Base-by-base conservation (phyloP, 306 rosid genomes). In the Vigna mungo region DNA sequence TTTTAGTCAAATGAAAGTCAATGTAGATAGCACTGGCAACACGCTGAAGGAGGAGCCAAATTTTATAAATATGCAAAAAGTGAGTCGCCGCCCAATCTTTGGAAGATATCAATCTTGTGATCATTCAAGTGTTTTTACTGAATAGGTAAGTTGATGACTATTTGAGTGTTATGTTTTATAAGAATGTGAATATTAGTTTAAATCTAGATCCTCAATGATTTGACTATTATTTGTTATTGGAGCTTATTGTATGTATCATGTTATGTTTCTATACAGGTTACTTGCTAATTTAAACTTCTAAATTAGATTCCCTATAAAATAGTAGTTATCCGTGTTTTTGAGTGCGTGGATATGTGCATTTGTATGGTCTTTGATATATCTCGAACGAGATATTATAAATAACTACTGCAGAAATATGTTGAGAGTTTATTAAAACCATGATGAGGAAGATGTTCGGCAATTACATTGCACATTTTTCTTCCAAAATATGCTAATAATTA, bases 1-100 rank as follows among this genome's bases (percentile, higher is more conserved):
- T 84, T 73, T 83, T 68, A 81, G 79, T 76, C 86, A 46, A 34
- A 80, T 85, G 76, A 86, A 82, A 51, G 54, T 84, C 70, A 79
- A 60, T 13, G 46, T 71, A 46, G 89, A 80, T 79, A 79, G 77
- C 83, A 83, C 37, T 88, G 87, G 82, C 61, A 80, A 65, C 82
- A 70, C 77, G 43, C 80, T 83, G 81, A 89, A 85, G 84, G 85
- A 77, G 82, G 88, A 85, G 77, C 87, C 94, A n/a, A 72, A 36
- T 68, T 83, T 66, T 18, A 49, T 64, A 36, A 86, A 80, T 53
- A 64, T 81, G 53, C 71, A 85, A 36, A 85, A 78, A 75, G 77
- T 48, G 62, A 89, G 85, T 65, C 21, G 77, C 30, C 21, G 77
- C 30, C 75, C 87, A 18, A 21, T 77, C 46, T 41, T 78, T 47